Evolutionary conservation across 225 moss, liverwort and hornwort genomes (phyloP).

Genomic region (Thuidium tamariscinum): DNA sequence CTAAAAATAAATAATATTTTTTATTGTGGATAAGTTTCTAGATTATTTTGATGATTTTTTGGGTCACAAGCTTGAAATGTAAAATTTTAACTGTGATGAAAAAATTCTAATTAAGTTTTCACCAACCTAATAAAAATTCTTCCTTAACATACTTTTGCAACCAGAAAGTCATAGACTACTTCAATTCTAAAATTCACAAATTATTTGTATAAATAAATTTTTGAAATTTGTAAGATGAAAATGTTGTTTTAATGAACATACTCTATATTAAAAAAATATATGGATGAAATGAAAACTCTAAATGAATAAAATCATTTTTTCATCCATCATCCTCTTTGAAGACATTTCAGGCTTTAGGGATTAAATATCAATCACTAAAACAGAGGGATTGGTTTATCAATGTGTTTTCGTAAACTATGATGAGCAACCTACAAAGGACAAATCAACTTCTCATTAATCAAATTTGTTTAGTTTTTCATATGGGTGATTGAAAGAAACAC

Average conservation of each 20-base stretch:
- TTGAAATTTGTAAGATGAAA: rapidly evolving
- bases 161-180: neutral
- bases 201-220: neutral
- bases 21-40: rapidly evolving
- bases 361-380: rapidly evolving
- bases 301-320: neutral
- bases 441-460: neutral
- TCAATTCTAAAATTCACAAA: neutral
- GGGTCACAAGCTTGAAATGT: neutral
- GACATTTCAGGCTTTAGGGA: neutral
- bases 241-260: neutral
- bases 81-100: neutral
- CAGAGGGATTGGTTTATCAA: rapidly evolving
- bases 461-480: neutral
- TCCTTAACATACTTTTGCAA: neutral
- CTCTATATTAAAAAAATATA: neutral
- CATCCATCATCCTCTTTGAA: rapidly evolving
- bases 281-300: neutral
- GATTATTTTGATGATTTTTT: neutral
- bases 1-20: neutral
- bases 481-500: too few species aligned
- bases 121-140: neutral
- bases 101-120: too few species aligned
- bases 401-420: neutral
- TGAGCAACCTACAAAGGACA: neutral